Evolutionary conservation across 306 rosid genomes (phyloP), one percentile per base, ranked within the genome.

Genomic region (Sicyos baderoa): DNA sequence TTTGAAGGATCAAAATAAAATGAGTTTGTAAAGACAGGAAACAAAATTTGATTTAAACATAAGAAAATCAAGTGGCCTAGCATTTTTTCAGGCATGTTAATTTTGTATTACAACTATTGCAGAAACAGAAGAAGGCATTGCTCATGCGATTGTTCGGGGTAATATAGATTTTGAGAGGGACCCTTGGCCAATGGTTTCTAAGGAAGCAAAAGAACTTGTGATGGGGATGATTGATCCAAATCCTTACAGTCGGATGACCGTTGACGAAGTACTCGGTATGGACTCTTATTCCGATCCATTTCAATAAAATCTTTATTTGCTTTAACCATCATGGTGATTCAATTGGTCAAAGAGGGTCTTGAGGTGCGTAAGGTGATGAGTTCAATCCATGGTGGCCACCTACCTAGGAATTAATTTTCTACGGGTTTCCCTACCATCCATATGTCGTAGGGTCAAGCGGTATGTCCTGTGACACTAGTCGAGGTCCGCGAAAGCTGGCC

Each of bases 111-210:
- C 76, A 71, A 78, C 73, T 75, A 25, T 64, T 76, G 53, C 95
- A 93, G 97, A 89, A 84, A 71, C 87, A 7, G 98, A 93, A 77
- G 98, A 88, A 76, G 98, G 87, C 74, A 93, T 93, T 58, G 98
- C 98, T 16, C 97, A 86, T 53, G 97, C 97, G 1, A 93, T 93
- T 35, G 76, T 93, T 76, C 72, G 78, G 60, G 87, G 94, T 54
- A 69, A 17, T 14, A 14, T 89, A 29, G 93, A 89, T 76, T 90
- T 89, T 74, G 83, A 86, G 65, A 88, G 83, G 79, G 98, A 93
- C 74, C 89, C 95, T 48, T 93, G 95, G 98, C 89, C 90, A 62
- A 89, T 82, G 81, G 91, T 93, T 74, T 89, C 98, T 22, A 88
- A 79, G 4, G 89, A 89, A 75, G 98, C 97, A 74, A 93, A 83